phyloP scores from a whole-genome alignment of 73 alveolate genomes.

The Paramecium bursaria region DNA sequence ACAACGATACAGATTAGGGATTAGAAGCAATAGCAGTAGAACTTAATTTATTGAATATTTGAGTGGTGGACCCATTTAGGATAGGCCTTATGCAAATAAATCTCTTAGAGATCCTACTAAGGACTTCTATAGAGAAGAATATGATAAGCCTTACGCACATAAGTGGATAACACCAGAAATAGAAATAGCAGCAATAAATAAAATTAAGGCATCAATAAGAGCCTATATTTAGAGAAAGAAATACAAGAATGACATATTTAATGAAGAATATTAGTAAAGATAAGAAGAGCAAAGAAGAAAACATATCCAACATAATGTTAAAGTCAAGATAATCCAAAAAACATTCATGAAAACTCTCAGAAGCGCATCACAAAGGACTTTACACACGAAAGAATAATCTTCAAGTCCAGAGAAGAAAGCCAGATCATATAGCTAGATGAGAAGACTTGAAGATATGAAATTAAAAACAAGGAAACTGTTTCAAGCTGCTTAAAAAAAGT shows the following conservation, averaged over 20 bases:
- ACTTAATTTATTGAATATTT: not conserved
- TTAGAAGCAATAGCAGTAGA: not conserved
- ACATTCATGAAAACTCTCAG: too few relatives aligned
- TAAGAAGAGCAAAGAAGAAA: not conserved
- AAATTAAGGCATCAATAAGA: conserved; percentile 46
- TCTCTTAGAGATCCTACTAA: not conserved
- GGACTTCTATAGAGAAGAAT: not conserved
- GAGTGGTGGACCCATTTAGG: conserved; percentile 46
- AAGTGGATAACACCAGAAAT: conserved; percentile 46
- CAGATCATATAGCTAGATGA: not conserved
- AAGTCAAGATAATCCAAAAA: too few relatives aligned
- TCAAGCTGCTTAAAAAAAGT: conserved; percentile 39
- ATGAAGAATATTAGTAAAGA: not conserved
- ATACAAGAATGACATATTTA: not conserved
- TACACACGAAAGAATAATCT: not conserved
- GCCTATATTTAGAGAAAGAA: conserved; percentile 54
- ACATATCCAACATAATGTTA: too few relatives aligned
- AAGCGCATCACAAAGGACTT: not conserved
- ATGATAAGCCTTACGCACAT: conserved; percentile 44
- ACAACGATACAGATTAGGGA: not conserved
- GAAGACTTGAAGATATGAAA: conserved; percentile 32
- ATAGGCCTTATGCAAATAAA: not conserved
- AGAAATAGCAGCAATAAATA: conserved; percentile 40
- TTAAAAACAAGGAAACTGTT: conserved; percentile 41
- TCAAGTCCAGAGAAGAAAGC: not conserved